Evolutionary conservation across 2,329 filamentous ascomycete species (phyloP).

Genomic region (Trichoderma oligosporum): DNA sequence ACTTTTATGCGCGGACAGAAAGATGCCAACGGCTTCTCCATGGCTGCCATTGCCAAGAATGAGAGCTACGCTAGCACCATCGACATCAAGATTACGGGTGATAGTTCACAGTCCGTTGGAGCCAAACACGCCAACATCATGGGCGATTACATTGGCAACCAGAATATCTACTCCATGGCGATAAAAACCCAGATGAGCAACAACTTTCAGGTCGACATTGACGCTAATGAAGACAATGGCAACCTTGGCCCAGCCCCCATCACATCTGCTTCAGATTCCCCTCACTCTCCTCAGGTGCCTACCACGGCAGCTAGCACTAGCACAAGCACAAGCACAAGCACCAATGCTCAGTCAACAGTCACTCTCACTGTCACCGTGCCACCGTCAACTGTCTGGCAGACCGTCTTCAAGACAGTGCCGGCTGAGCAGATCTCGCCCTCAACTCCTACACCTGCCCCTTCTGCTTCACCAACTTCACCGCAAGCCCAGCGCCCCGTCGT

Average conservation of each 20-base stretch:
- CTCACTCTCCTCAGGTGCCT: conserved; percentile 20
- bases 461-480: background rate
- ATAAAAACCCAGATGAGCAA: conserved; percentile 44
- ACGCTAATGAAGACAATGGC: conserved; percentile 24
- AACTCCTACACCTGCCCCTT: background rate
- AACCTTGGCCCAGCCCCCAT: conserved; percentile 16
- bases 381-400: conserved; percentile 18
- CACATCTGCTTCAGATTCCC: conserved; percentile 15
- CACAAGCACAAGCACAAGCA: conserved; percentile 6
- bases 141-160: conserved; percentile 33
- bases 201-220: conserved; percentile 44
- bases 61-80: conserved; percentile 43
- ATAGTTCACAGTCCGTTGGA: conserved; percentile 25
- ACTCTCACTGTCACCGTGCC: conserved; percentile 32
- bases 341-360: conserved; percentile 12
- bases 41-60: conserved; percentile 34
- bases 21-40: conserved; percentile 36
- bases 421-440: background rate
- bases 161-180: conserved; percentile 42
- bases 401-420: conserved; percentile 20
- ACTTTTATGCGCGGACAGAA: conserved; percentile 39
- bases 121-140: conserved; percentile 24
- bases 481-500: background rate
- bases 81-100: conserved; percentile 38
- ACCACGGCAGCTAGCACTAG: conserved; percentile 18